These are phyloP conservation scores for Athelia psychrophila DNA, from an alignment of 1,284 basidiomycete species.

Conservation along the genomic window DNA sequence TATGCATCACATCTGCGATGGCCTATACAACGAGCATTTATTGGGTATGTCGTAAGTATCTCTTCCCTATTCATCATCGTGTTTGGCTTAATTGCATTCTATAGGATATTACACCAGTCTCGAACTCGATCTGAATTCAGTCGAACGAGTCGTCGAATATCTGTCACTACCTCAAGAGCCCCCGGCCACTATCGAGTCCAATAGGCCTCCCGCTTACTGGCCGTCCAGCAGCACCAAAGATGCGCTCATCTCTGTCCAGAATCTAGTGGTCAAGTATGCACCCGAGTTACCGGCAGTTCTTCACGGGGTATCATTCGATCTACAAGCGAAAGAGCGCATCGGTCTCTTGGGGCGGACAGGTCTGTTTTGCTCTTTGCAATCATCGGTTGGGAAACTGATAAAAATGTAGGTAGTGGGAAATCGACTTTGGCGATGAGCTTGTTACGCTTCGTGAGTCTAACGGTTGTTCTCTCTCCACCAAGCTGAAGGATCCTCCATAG, in stretches of 20 bases:
- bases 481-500: conserved; percentile 24
- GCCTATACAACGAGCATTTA: conserved; percentile 9
- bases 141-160: conserved; percentile 90
- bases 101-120: conserved; percentile 43
- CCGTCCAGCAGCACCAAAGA: conserved; percentile 65
- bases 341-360: conserved; percentile 71
- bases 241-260: conserved; percentile 58
- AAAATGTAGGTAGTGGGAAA: conserved; percentile 51
- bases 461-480: neutral
- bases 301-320: conserved; percentile 66
- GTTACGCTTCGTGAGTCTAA: conserved; percentile 70
- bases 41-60: conserved; percentile 3
- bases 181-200: conserved; percentile 64
- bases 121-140: conserved; percentile 70
- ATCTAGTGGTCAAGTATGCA: conserved; percentile 80
- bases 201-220: conserved; percentile 82
- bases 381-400: conserved; percentile 1
- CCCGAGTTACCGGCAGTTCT: conserved; percentile 84
- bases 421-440: conserved; percentile 85
- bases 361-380: conserved; percentile 6
- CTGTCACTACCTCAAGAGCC: conserved; percentile 86
- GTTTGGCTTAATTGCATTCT: neutral
- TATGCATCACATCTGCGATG: conserved; percentile 15
- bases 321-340: conserved; percentile 64
- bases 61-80: conserved; percentile 35